phyloP scores from a whole-genome alignment of 1,284 basidiomycete genomes.

The Papiliotrema nemorosa region DNA sequence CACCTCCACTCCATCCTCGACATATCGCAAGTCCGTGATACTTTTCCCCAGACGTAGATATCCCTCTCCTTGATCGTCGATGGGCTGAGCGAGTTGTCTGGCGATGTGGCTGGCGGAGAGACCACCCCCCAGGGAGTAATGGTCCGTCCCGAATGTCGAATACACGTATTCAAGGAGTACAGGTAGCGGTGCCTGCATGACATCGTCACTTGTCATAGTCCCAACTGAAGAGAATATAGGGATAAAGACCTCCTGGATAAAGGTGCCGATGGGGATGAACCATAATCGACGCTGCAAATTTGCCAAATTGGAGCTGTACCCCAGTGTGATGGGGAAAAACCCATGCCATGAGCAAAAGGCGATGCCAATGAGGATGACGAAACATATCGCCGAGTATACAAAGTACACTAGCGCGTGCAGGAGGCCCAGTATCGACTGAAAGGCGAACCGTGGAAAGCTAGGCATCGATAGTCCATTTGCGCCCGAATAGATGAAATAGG shows the following conservation, averaged over 20 bases:
- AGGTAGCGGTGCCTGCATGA: slow-evolving; percentile 25
- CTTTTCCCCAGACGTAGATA: slow-evolving; percentile 21
- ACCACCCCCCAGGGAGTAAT: slow-evolving; percentile 32
- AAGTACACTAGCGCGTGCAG: slow-evolving; percentile 45
- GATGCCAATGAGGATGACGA: slow-evolving; percentile 57
- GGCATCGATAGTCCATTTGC: slow-evolving; percentile 57
- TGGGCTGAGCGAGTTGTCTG: slow-evolving; percentile 14
- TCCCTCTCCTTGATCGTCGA: slow-evolving; percentile 21
- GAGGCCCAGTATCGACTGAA: slow-evolving; percentile 35
- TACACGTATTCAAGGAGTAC: slow-evolving; percentile 42
- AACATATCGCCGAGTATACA: slow-evolving; percentile 54
- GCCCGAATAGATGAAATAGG: slow-evolving; percentile 64
- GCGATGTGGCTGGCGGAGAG: slow-evolving; percentile 30
- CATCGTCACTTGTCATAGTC: slow-evolving; percentile 51
- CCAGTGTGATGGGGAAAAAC: slow-evolving; percentile 28
- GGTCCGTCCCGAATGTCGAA: slow-evolving; percentile 34
- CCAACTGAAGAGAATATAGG: slow-evolving; percentile 71
- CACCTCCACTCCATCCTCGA: slow-evolving; percentile 22
- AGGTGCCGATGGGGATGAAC: slow-evolving; percentile 28
- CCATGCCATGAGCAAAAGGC: slow-evolving; percentile 54
- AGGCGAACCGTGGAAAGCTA: slow-evolving; percentile 31
- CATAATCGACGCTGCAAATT: slow-evolving; percentile 13
- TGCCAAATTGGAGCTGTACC: slow-evolving; percentile 6
- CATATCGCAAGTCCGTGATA: slow-evolving; percentile 7
- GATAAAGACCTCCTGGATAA: slow-evolving; percentile 57